Evolutionary conservation across 306 rosid species (phyloP).

Genomic region (Rubus parviflorus): DNA sequence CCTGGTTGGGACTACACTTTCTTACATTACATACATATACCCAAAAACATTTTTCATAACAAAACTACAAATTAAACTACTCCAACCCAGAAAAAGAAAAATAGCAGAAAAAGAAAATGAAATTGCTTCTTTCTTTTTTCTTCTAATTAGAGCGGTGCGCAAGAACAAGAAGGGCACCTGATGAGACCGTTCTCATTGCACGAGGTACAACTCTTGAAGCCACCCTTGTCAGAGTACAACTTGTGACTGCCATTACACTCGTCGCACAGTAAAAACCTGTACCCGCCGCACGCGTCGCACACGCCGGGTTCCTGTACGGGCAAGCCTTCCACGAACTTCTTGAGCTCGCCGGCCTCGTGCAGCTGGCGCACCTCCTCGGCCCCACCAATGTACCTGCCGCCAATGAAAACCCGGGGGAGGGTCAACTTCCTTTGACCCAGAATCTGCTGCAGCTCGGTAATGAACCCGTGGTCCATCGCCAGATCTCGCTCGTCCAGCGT

Average conservation of each 20-base stretch:
- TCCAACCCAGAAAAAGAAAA: background rate
- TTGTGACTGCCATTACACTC: constrained; percentile 79
- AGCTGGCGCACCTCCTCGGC: constrained; percentile 74
- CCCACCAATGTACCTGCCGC: constrained; percentile 81
- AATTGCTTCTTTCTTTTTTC: background rate
- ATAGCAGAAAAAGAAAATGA: background rate
- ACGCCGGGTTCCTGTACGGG: constrained; percentile 57
- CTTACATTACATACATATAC: background rate
- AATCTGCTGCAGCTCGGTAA: constrained; percentile 59
- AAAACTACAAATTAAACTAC: constrained; percentile 8
- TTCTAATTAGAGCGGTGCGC: constrained; percentile 36
- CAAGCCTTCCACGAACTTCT: constrained; percentile 73
- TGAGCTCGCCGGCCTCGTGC: constrained; percentile 87
- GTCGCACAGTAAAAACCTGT: constrained; percentile 68
- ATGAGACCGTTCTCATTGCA: constrained; percentile 89
- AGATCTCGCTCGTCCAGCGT: constrained; percentile 83
- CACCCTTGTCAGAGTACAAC: constrained; percentile 63
- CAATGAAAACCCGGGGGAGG: constrained; percentile 76
- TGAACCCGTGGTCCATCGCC: constrained; percentile 76
- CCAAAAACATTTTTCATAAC: constrained; percentile 11
- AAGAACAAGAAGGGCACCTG: constrained; percentile 84
- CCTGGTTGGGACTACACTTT: background rate
- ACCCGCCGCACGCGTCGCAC: constrained; percentile 71
- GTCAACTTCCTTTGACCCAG: constrained; percentile 46
- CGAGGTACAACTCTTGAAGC: constrained; percentile 60